A percentile compares a stretch with the other conserved stretches of the same genome.
Conservation (phyloP, 441 rosid species). For the Jatropha podagrica region DNA sequence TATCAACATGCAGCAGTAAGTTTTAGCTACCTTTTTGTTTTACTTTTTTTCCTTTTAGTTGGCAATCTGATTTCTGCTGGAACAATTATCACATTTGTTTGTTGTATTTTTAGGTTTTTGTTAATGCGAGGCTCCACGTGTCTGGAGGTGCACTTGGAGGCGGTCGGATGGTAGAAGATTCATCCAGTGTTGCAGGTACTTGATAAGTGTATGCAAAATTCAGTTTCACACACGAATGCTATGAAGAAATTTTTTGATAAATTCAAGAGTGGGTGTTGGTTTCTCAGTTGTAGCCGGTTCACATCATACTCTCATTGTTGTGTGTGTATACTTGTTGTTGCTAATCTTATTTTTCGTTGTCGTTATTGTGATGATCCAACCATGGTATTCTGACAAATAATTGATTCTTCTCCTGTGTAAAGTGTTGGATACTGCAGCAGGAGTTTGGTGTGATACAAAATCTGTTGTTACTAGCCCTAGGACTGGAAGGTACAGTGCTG, state of each 20-base stretch:
- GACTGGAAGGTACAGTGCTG: conserved; percentile 92
- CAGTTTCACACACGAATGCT: not conserved
- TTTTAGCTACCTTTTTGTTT: conserved; percentile 27
- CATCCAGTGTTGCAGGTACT: conserved; percentile 96
- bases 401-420: conserved; percentile 29
- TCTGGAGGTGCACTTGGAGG: conserved; percentile 99
- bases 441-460: conserved; percentile 99
- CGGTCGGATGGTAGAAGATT: conserved; percentile 99
- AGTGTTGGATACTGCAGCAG: conserved; percentile 99
- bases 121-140: conserved; percentile 95
- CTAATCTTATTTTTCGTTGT: not conserved
- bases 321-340: not conserved
- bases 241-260: not conserved
- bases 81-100: conserved; percentile 21
- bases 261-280: not conserved
- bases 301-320: not conserved
- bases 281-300: not conserved
- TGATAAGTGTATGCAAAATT: conserved; percentile 14
- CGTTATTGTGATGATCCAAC: not conserved
- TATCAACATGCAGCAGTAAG: conserved; percentile 99
- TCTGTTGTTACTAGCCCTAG: conserved; percentile 97
- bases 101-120: conserved; percentile 68
- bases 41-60: not conserved
- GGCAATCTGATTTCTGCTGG: conserved; percentile 18
- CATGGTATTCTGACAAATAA: conserved; percentile 9